phyloP scores from a whole-genome alignment of 371 early-diverging fungal genomes.

The Zychaea mexicana region DNA sequence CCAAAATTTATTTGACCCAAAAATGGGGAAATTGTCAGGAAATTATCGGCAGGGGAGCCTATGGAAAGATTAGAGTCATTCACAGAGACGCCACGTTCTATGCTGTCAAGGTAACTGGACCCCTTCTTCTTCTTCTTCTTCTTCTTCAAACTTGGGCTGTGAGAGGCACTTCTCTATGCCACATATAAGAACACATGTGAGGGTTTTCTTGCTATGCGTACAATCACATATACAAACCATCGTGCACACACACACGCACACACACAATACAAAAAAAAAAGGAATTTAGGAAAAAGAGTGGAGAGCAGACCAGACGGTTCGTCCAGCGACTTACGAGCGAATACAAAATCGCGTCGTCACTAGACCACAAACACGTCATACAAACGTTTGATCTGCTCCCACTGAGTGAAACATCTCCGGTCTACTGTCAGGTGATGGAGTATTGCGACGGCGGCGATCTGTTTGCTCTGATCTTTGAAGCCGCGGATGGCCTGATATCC shows the following conservation, averaged over 20 bases:
- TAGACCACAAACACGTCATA: constrained; percentile 87
- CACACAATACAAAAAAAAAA: constrained; percentile 18
- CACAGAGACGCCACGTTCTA: constrained; percentile 40
- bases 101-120: constrained; percentile 52
- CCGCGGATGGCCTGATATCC: constrained; percentile 33
- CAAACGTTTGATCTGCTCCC: constrained; percentile 92
- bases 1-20: constrained; percentile 27
- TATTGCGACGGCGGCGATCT: constrained; percentile 71
- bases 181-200: too few species aligned
- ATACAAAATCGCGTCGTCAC: constrained; percentile 87
- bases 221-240: neutral
- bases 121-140: neutral
- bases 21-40: constrained; percentile 54
- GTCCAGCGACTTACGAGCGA: constrained; percentile 89
- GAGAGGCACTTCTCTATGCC: too few species aligned
- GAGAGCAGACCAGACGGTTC: constrained; percentile 68
- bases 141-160: neutral
- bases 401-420: constrained; percentile 48
- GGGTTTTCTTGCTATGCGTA: neutral
- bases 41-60: constrained; percentile 52
- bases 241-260: neutral
- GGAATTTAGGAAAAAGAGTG: constrained; percentile 63
- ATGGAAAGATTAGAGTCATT: constrained; percentile 47
- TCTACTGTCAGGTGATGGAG: constrained; percentile 75
- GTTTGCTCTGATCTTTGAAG: constrained; percentile 53